Conservation (phyloP, 768 basidiomycete genomes). For the Termitomyces sp. region DNA sequence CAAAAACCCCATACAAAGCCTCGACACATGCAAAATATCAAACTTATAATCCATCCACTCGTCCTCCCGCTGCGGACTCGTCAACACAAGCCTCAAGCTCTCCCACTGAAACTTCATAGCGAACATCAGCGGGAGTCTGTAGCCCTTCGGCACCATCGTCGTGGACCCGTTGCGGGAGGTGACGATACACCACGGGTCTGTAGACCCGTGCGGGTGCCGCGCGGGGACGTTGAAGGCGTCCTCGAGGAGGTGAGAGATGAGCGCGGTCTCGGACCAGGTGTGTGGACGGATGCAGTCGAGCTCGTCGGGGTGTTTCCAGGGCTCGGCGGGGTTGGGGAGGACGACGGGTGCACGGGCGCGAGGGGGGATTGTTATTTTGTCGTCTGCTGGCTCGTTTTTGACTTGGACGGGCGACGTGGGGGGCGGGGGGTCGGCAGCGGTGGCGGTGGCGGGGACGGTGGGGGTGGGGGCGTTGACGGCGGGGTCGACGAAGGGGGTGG, state of each 20-base stretch:
- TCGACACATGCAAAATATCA: slow-evolving; percentile 42
- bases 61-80: slow-evolving; percentile 27
- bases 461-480: not conserved
- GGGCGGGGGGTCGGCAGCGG: no score
- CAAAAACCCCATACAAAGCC: slow-evolving; percentile 37
- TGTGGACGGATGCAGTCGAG: slow-evolving; percentile 33
- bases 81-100: slow-evolving; percentile 38
- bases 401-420: no score
- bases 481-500: no score
- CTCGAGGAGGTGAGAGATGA: slow-evolving; percentile 32
- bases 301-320: slow-evolving; percentile 42
- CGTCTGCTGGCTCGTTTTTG: not conserved
- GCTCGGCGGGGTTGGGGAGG: slow-evolving; percentile 11
- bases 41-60: slow-evolving; percentile 44
- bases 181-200: slow-evolving; percentile 21
- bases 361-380: not conserved
- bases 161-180: slow-evolving; percentile 17
- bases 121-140: slow-evolving; percentile 45
- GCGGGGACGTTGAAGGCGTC: slow-evolving; percentile 37
- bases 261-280: slow-evolving; percentile 30
- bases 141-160: slow-evolving; percentile 33
- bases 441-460: not conserved
- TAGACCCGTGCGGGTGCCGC: slow-evolving; percentile 16
- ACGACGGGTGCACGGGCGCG: not conserved
- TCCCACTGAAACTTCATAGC: slow-evolving; percentile 45